phyloP scores from a whole-genome alignment of 2,329 filamentous ascomycete genomes.

The Epichloe elymi region DNA sequence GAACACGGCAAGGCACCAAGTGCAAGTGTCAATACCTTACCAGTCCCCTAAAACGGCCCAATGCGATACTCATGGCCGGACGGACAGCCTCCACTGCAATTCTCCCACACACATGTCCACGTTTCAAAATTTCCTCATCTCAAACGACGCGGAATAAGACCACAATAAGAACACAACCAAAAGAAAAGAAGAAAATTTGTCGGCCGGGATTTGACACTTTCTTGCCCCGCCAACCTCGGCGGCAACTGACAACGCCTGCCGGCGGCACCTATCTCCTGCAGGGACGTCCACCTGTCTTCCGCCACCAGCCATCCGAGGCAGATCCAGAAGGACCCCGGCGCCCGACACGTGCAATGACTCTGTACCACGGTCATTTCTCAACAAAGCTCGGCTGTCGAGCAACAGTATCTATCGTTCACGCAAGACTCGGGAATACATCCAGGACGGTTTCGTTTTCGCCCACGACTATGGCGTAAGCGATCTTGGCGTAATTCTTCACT shows the following conservation, averaged over 20 bases:
- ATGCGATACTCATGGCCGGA: too few species aligned
- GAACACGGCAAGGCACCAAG: not conserved
- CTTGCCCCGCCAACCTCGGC: not conserved
- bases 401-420: too few species aligned
- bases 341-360: too few species aligned
- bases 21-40: not conserved
- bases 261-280: not conserved
- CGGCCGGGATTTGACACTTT: not conserved
- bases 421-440: constrained; percentile 1
- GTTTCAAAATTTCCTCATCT: not conserved
- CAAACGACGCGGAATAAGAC: not conserved
- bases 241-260: not conserved
- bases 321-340: too few species aligned
- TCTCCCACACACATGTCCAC: not conserved
- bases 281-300: not conserved
- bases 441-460: constrained; percentile 12
- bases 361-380: too few species aligned
- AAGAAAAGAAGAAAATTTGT: not conserved
- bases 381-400: too few species aligned
- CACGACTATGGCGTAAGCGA: constrained; percentile 13
- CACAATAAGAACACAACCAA: not conserved
- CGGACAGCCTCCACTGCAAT: too few species aligned
- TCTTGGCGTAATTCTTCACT: constrained; percentile 9
- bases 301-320: too few species aligned
- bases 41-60: too few species aligned